Evolutionary conservation across 2,329 filamentous ascomycete genomes (phyloP), one percentile per base, ranked within the genome.

Genomic region (Aspergillus felis): DNA sequence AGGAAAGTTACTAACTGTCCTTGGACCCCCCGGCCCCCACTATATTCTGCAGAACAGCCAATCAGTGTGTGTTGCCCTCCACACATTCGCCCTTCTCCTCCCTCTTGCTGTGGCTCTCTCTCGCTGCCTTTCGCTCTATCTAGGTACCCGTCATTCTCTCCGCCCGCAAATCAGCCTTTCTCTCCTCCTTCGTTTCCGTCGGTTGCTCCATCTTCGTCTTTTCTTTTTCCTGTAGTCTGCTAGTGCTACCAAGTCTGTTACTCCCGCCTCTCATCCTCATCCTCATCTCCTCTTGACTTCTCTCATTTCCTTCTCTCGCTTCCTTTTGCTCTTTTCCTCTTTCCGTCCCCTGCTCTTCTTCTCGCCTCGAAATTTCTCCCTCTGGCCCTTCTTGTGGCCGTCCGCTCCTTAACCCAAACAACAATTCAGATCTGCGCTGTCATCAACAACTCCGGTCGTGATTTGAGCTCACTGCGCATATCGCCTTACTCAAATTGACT

Each of bases 361-460:
- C 59, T 53, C 49, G 41, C 55, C 53, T 56, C 57, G 53, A 57
- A 32, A 44, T 49, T 29, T 51, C 56, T 49, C 57, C 54, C 51
- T 56, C 29, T 66, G 69, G 68, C 64, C 69, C 65, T 63, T 53
- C 57, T 68, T 61, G 69, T 72, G 71, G 71, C 70, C 71, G 71
- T 74, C 71, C 71, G 69, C 67, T 74, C 71, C 66, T 74, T 74
- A 72, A 57, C 53, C 53, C 50, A 51, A 49, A 54, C 41, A 53
- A 51, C 42, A 53, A 53, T 47, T 49, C 51, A n/a, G 57, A 53
- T 51, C 51, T 53, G 57, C 48, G 51, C 54, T 54, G 55, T 56
- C 50, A 35, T 50, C 53, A 25, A 55, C n/a, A 24, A 59, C 46
- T 24, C 42, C 48, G 47, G 52, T 55, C 55, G 8, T 25, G 50